A percentile compares a stretch with the other conserved stretches of the same genome.
Conservation (phyloP, 2,329 filamentous ascomycete species). For the Scedosporium aurantiacum region DNA sequence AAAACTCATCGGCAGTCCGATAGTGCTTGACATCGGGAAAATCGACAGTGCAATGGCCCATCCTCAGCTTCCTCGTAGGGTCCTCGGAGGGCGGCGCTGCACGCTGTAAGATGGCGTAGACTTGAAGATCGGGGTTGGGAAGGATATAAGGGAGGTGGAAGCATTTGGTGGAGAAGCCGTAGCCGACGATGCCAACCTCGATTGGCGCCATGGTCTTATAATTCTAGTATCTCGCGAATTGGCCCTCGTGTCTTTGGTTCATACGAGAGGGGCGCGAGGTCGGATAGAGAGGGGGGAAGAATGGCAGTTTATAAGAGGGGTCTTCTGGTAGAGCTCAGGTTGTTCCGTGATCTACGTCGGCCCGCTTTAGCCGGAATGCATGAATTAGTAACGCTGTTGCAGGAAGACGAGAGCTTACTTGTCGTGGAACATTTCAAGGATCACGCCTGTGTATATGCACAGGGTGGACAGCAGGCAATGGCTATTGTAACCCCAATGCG, state of each 20-base stretch:
- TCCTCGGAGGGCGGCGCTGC: conserved; percentile 24
- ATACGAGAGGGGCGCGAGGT: not conserved
- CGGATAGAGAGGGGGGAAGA: not conserved
- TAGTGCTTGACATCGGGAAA: conserved; percentile 42
- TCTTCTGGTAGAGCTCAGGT: not conserved
- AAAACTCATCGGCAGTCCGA: conserved; percentile 44
- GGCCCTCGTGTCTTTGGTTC: not conserved
- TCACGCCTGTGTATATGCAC: no score
- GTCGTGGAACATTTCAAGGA: no score
- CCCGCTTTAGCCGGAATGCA: not conserved
- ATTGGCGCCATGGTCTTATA: conserved; percentile 17
- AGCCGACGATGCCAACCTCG: conserved; percentile 39
- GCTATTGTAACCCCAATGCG: no score
- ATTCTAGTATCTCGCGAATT: not conserved
- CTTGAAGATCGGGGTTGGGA: conserved; percentile 30
- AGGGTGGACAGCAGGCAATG: no score
- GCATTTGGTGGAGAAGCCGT: conserved; percentile 34
- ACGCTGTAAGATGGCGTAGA: conserved; percentile 37
- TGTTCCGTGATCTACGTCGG: not conserved
- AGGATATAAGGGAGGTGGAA: conserved; percentile 36
- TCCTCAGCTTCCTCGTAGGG: conserved; percentile 18
- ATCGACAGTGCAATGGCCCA: conserved; percentile 36
- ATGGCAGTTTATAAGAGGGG: not conserved
- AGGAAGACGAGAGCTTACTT: not conserved
- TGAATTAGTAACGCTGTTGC: not conserved